A percentile compares a stretch with the other conserved stretches of the same genome.
phyloP scores from a whole-genome alignment of 2,329 filamentous ascomycete species.

The Ceratocystis cubensis region DNA sequence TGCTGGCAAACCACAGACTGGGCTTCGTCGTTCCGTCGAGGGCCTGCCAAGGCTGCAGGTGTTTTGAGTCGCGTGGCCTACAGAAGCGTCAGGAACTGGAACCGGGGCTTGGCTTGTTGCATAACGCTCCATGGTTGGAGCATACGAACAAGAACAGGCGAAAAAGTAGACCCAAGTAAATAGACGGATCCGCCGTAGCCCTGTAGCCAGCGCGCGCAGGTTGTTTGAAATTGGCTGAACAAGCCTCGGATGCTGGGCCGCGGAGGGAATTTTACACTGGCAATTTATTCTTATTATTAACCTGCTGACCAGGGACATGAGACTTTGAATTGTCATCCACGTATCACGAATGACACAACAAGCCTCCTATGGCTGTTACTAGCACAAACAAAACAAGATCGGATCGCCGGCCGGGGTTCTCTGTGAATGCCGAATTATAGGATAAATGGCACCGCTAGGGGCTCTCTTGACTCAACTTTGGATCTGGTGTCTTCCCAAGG shows the following conservation, averaged over 20 bases:
- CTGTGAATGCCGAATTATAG: neutral
- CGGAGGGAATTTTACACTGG: neutral
- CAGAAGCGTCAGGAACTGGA: neutral
- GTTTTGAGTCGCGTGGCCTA: conserved; percentile 2
- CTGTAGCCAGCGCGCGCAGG: neutral
- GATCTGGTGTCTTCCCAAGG: too few relatives aligned
- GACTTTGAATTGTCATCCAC: neutral
- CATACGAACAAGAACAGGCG: neutral
- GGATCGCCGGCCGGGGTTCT: neutral
- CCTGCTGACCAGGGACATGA: neutral
- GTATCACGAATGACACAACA: neutral
- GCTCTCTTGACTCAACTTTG: neutral
- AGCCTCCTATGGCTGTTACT: neutral
- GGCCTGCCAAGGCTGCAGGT: neutral
- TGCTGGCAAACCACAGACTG: neutral
- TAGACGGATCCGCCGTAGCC: neutral
- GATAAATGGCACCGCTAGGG: too few relatives aligned
- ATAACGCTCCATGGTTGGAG: neutral
- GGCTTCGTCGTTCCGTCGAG: neutral
- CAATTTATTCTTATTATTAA: neutral
- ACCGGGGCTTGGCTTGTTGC: neutral
- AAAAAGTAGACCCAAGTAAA: neutral
- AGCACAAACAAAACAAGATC: conserved; percentile 4
- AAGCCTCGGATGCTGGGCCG: neutral
- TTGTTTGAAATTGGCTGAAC: conserved; percentile 8